Evolutionary conservation across 345 rosid genomes (phyloP).

Genomic region (rapeseed (Brassica napus)): DNA sequence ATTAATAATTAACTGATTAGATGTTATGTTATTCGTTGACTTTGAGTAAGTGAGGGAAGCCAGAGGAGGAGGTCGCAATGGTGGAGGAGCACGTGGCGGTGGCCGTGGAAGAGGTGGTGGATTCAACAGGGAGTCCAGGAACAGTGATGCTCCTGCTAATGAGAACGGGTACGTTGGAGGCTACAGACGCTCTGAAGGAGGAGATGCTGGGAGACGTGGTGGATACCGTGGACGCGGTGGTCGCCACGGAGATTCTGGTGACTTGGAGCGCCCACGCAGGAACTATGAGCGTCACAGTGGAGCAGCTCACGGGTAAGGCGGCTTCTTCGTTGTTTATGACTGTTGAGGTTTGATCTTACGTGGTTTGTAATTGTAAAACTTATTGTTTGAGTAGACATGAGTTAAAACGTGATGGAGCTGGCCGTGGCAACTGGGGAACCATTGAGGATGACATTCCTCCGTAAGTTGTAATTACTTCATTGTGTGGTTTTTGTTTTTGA

Average conservation of each 20-base stretch:
- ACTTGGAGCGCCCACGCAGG: constrained; percentile 70
- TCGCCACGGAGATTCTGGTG: constrained; percentile 71
- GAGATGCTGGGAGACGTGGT: constrained; percentile 55
- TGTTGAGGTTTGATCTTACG: background rate
- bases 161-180: constrained; percentile 48
- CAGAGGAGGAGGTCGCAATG: constrained; percentile 53
- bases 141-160: constrained; percentile 46
- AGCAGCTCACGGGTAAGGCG: constrained; percentile 81
- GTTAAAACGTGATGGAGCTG: constrained; percentile 84
- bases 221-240: constrained; percentile 46
- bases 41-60: constrained; percentile 65
- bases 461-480: constrained; percentile 44
- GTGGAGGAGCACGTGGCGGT: constrained; percentile 43
- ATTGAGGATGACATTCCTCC: constrained; percentile 62
- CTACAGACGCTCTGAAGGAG: constrained; percentile 56
- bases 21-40: background rate
- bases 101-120: constrained; percentile 50
- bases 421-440: constrained; percentile 92
- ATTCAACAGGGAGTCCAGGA: constrained; percentile 59
- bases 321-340: background rate
- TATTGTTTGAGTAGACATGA: constrained; percentile 51
- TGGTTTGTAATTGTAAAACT: background rate
- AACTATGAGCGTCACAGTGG: constrained; percentile 78
- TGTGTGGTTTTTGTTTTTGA: background rate
- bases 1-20: background rate